These are phyloP conservation scores for Tulasnella sp. DNA, from an alignment of 768 basidiomycete species.

Conservation along the genomic window DNA sequence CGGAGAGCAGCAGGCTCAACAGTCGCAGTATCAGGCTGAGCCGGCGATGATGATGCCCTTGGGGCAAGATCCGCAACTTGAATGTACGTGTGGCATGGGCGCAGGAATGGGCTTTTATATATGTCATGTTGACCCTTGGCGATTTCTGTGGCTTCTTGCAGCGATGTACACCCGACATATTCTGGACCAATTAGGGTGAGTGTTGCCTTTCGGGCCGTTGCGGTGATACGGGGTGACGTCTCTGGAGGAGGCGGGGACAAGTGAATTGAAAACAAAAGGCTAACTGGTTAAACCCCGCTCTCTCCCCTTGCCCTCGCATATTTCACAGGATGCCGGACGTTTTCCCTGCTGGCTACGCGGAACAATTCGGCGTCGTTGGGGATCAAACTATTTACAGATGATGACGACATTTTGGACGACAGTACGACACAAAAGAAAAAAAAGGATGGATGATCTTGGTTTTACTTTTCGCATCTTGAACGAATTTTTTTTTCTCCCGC, in stretches of 20 bases:
- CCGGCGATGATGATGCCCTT: background rate
- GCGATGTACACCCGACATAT: conserved; percentile 10
- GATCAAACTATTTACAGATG: background rate
- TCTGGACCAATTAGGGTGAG: conserved; percentile 2
- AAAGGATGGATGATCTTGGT: background rate
- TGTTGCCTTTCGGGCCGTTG: background rate
- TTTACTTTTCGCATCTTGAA: background rate
- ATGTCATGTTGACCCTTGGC: background rate
- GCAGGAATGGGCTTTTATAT: background rate
- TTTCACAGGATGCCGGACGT: conserved; percentile 3
- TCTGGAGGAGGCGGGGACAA: background rate
- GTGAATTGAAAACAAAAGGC: background rate
- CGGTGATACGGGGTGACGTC: background rate
- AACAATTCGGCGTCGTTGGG: background rate
- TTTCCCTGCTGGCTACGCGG: background rate
- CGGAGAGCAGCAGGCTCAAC: background rate
- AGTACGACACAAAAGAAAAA: background rate
- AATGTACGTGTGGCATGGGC: background rate
- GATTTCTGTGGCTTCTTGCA: background rate
- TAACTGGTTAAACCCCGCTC: conserved; percentile 4
- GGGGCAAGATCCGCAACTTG: background rate
- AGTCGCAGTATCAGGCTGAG: background rate
- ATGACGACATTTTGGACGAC: background rate
- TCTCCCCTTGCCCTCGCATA: background rate
- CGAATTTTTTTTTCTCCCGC: background rate